Conservation (phyloP, 345 rosid species). For the Litchi chinensis region DNA sequence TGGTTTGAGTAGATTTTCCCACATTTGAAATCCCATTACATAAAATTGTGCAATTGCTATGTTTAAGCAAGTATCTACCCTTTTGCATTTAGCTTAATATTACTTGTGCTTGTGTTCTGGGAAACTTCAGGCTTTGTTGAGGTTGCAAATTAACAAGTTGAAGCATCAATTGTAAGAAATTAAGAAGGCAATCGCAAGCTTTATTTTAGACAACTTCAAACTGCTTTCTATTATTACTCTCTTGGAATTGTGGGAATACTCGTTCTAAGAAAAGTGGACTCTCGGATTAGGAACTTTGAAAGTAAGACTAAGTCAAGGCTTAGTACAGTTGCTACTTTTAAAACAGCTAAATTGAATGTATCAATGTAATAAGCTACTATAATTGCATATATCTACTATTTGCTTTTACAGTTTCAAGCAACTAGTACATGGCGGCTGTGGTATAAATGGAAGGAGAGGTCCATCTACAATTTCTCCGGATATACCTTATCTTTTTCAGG, state of each 20-base stretch:
- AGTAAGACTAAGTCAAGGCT: background rate
- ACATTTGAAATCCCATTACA: background rate
- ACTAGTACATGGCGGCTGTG: slow-evolving; percentile 34
- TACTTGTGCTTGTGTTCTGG: background rate
- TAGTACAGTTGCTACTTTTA: background rate
- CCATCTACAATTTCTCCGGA: slow-evolving; percentile 27
- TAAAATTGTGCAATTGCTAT: background rate
- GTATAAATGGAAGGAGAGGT: slow-evolving; percentile 51
- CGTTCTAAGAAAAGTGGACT: background rate
- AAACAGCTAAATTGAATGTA: background rate
- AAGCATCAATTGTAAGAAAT: background rate
- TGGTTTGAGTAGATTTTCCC: background rate
- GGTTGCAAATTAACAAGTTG: background rate
- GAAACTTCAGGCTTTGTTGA: background rate
- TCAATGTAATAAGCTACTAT: background rate
- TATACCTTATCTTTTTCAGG: slow-evolving; percentile 43
- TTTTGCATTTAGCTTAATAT: background rate
- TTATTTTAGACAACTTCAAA: no score
- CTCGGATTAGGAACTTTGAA: background rate
- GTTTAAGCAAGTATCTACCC: background rate
- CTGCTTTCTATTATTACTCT: background rate
- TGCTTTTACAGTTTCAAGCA: slow-evolving; percentile 24
- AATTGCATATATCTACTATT: background rate
- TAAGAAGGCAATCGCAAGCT: background rate
- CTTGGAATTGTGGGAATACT: background rate